Conservation (phyloP, 441 rosid species). For the Dalechampia spathulata region DNA sequence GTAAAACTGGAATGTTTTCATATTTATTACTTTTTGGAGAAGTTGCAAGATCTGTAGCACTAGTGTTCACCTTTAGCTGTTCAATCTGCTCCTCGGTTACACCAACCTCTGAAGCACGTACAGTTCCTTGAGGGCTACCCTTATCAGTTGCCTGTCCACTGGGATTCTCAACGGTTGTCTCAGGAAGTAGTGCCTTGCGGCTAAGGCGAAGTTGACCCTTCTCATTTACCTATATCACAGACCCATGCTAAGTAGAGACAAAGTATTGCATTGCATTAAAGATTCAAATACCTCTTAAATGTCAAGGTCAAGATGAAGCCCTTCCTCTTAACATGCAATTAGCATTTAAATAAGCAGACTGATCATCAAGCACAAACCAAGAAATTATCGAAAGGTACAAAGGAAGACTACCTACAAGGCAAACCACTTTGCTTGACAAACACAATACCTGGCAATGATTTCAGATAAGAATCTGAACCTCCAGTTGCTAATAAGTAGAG, state of each 20-base stretch:
- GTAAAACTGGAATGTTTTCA: conserved; percentile 34
- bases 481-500: background rate
- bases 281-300: too few relatives aligned
- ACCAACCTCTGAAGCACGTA: conserved; percentile 31
- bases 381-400: background rate
- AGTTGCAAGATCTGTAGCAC: conserved; percentile 19
- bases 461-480: background rate
- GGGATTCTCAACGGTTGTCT: conserved; percentile 36
- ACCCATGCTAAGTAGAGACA: background rate
- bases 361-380: background rate
- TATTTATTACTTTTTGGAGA: conserved; percentile 31
- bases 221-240: conserved; percentile 58
- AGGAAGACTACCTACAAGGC: background rate
- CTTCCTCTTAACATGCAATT: background rate
- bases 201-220: conserved; percentile 99
- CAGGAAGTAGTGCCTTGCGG: conserved; percentile 81
- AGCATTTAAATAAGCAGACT: background rate
- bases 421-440: background rate
- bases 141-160: too few relatives aligned
- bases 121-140: too few relatives aligned
- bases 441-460: too few relatives aligned
- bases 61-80: conserved; percentile 19
- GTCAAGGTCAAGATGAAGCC: background rate
- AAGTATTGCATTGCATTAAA: too few relatives aligned
- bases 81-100: conserved; percentile 33